Evolutionary conservation across 345 rosid species (phyloP).

Genomic region (Hirschfeldia incana): DNA sequence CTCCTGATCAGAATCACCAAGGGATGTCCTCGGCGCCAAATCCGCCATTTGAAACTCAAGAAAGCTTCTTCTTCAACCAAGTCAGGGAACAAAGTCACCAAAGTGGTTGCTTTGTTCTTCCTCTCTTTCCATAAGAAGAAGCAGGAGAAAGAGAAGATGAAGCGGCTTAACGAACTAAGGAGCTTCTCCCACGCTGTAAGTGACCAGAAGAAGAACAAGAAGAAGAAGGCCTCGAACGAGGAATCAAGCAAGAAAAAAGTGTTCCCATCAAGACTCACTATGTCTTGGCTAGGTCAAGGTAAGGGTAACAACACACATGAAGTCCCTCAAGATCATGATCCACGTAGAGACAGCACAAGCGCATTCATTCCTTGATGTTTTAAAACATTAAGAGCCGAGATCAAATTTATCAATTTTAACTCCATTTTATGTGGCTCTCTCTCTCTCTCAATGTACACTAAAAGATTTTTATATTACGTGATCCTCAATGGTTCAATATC

Average conservation of each 20-base stretch:
- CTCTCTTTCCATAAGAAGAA: constrained; percentile 44
- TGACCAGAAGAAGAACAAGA: constrained; percentile 20
- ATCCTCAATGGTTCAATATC: not conserved
- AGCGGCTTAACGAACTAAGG: constrained; percentile 39
- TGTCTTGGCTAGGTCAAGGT: constrained; percentile 41
- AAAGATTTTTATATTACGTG: no score
- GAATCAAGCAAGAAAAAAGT: constrained; percentile 38
- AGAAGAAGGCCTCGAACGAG: constrained; percentile 25
- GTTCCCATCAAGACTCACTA: constrained; percentile 27
- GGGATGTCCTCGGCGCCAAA: constrained; percentile 32
- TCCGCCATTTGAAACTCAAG: constrained; percentile 39
- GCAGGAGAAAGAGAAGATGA: constrained; percentile 43
- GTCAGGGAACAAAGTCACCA: constrained; percentile 37
- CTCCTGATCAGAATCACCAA: constrained; percentile 35
- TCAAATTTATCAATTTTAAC: not conserved
- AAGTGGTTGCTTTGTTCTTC: constrained; percentile 41
- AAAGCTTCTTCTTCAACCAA: constrained; percentile 25
- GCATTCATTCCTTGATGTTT: constrained; percentile 31
- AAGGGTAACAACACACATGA: constrained; percentile 24
- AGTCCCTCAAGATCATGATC: constrained; percentile 24
- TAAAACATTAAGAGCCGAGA: not conserved
- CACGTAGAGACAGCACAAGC: constrained; percentile 35
- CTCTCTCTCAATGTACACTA: not conserved
- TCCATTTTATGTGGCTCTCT: constrained; percentile 9
- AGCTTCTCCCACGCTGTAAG: constrained; percentile 39